Base-by-base conservation (phyloP, 257 asterid species). In the Solanum pinnatisectum region DNA sequence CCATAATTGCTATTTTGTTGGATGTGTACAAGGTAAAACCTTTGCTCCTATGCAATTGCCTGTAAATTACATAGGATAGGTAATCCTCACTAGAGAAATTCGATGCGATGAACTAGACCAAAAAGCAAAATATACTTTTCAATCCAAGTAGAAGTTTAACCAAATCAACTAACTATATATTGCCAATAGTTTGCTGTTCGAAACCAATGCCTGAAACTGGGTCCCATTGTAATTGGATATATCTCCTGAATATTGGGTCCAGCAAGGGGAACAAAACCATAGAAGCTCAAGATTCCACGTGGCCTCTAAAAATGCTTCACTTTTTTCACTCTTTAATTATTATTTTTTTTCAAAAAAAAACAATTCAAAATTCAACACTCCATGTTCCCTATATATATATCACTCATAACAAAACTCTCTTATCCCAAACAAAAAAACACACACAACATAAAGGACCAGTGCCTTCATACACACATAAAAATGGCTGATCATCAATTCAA, bases 401-500 rank as follows among this genome's bases (percentile, higher is more conserved):
- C 59, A 86, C 40, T 72, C 89, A 74, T 82, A 5, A 82, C 40
- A 27, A 30, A 33, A 35, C 6, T 30, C 65, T 44, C 3, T 72
- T 49, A 49, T 82, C 71, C 49, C 10, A 52, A 18, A 82, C 63
- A 10, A 6, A 78, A 13, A 77, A 20, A n/a, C 68, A 56, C 46
- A 10, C 67, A 79, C 68, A 22, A 59, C 68, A 59, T 22, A 59
- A 25, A 78, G 33, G 6, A 46, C 85, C 67, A 30, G 22, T 44
- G 15, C 4, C 1, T 40, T 44, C 33, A 27, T 15, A 81, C 30
- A 79, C 16, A 78, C 39, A 83, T 67, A 87, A 74, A 87, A 74
- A 93, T 93, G 95, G 94, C 91, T 49, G 70, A 82, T 86, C 92
- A 90, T 87, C 89, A 91, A 25, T 90, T 87, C 88, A 79, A 68